Evolutionary conservation across 2,329 filamentous ascomycete genomes (phyloP), one percentile per base, ranked within the genome.

Genomic region (Talaromyces sp.): DNA sequence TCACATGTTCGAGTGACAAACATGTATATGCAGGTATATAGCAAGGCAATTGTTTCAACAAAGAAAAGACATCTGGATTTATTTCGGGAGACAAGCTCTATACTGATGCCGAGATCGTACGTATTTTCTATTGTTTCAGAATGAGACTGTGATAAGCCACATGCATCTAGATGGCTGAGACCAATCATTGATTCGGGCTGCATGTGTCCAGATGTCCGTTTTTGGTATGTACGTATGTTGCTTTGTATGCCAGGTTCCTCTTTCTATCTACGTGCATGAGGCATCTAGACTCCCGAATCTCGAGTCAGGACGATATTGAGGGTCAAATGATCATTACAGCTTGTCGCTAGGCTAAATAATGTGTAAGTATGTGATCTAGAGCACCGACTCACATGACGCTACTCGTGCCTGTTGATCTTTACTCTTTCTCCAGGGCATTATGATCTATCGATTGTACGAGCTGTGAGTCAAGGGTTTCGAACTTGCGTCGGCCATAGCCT

Each of bases 81-180:
- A 52, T 41, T 52, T 47, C 59, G 45, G 43, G 27, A 62, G 33
- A 54, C 33, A 54, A 52, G 58, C 41, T 39, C 35, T 33, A n/a
- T 31, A 14, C 33, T 33, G 24, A 4, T 6, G n/a, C 47, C 24
- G 27, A 52, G 14, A 52, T 52, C 27, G 33, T 37, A 8, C 35
- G 35, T 19, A 52, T 56, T 24, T 39, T 37, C 3, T 54, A 22
- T 43, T 54, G 60, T 62, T 62, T 62, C 60, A 62, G 47, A 62
- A 62, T 62, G 60, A 62, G 60, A 62, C 60, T 56, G 19, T 39
- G 52, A 39, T 22, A 39, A 56, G 52, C 52, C 52, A 56, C 52
- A 37, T 56, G 52, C 33, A 56, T 22, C 4, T 37, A 3, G 48
- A 52, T 52, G 48, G 27, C 27, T 52, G 48, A 31, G 33, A n/a